Conservation (phyloP, 208 protist genomes). For the Acanthamoeba lenticulata region DNA sequence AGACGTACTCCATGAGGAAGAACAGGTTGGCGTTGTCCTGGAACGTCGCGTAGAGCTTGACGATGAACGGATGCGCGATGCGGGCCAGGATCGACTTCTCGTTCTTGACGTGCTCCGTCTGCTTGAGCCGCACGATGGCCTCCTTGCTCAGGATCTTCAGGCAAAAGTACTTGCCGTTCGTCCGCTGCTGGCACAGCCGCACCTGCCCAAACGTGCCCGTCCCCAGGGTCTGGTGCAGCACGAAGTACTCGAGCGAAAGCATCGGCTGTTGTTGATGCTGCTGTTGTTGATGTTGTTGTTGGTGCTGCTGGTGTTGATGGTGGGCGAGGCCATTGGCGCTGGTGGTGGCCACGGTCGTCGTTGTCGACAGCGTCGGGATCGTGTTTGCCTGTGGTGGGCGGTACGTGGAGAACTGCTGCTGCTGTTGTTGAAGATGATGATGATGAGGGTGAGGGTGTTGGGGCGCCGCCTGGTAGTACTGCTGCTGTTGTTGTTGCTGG, state of each 20-base stretch:
- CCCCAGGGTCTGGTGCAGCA: constrained; percentile 53
- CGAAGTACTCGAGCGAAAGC: constrained; percentile 56
- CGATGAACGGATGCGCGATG: constrained; percentile 89
- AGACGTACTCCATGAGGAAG: constrained; percentile 90
- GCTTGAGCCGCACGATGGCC: constrained; percentile 86
- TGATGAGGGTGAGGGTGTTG: no score
- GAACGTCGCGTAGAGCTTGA: constrained; percentile 85
- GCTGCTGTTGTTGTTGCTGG: no score
- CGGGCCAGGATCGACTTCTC: constrained; percentile 90
- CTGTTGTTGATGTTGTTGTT: background rate
- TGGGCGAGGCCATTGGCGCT: no score
- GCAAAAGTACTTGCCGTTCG: constrained; percentile 81
- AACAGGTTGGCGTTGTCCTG: constrained; percentile 88
- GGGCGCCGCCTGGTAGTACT: no score
- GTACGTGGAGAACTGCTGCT: no score
- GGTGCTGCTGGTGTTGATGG: background rate
- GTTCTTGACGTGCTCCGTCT: constrained; percentile 91
- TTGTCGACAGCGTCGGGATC: no score
- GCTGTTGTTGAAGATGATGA: no score
- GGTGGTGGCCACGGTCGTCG: no score
- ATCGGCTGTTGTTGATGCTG: background rate
- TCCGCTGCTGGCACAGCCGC: constrained; percentile 78
- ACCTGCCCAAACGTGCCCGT: constrained; percentile 90
- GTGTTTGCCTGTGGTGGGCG: no score
- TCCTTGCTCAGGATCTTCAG: constrained; percentile 89